Base-by-base conservation (phyloP, 768 basidiomycete species). In the Leccinellum luteum region DNA sequence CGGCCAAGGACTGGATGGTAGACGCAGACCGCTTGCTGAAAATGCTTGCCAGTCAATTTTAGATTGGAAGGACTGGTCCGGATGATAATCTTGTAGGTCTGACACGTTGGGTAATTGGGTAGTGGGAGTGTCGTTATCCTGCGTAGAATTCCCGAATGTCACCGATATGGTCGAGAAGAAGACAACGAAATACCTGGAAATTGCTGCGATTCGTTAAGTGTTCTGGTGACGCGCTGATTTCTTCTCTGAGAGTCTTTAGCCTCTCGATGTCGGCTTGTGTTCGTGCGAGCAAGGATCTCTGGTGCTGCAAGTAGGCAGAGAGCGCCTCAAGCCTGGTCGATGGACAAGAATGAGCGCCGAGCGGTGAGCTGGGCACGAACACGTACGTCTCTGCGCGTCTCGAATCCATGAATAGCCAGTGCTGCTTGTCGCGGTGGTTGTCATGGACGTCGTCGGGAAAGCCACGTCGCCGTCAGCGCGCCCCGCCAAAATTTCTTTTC, bases 21-120 rank as follows among this genome's bases (percentile, higher is more conserved):
- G 55, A 35, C 19, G 68, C 76, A 51, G 66, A 90, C 89, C 87
- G 63, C 76, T 75, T 6, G 76, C 74, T 10, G 78, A 74, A 66
- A 85, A 90, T 1, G 80, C 64, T 12, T 78, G 69, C 90, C 89
- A 92, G 60, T 90, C 76, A 48, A 90, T 74, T 31, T 77, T 76
- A 56, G 78, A 67, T 4, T 83, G 82, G 32, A 70, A 64, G 51
- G 62, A 61, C 6, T 82, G 65, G 1, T 66, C 63, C 2, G 81
- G 73, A 23, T 74, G 72, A 32, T 78, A 77, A 54, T 81, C 79
- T 0, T 71, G 66, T 51, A 80, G 72, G 34, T 78, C 76, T 58
- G 79, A 81, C 47, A 87, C 61, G 61, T 49, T 75, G 65, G 66
- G 55, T 56, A 80, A 74, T 59, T 76, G 65, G 43, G 44, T 50